phyloP scores from a whole-genome alignment of 768 basidiomycete species.

The Lyophyllum decastes region DNA sequence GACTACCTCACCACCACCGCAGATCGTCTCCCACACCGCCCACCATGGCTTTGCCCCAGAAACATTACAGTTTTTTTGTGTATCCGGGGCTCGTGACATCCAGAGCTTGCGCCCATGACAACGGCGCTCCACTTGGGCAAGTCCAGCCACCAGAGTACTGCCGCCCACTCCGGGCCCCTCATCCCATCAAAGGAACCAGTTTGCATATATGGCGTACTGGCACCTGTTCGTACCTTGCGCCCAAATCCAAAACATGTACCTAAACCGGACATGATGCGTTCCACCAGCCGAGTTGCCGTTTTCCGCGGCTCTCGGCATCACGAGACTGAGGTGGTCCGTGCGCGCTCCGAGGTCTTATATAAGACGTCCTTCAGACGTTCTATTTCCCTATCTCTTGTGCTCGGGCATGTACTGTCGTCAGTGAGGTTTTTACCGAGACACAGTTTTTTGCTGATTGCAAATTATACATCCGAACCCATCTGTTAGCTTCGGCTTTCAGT shows the following conservation, averaged over 20 bases:
- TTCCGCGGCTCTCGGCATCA: not conserved
- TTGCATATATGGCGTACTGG: too few relatives aligned
- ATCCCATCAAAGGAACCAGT: not conserved
- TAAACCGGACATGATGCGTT: not conserved
- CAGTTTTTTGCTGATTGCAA: constrained; percentile 97
- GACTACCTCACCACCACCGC: not conserved
- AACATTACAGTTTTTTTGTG: not conserved
- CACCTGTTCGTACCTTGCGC: not conserved
- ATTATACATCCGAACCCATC: constrained; percentile 97
- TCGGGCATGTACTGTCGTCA: constrained; percentile 94
- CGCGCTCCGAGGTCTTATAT: constrained; percentile 47
- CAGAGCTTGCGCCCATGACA: not conserved
- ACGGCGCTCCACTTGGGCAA: not conserved
- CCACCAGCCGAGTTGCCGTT: not conserved
- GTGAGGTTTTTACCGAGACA: constrained; percentile 96
- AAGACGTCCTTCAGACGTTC: constrained; percentile 16
- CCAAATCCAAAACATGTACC: not conserved
- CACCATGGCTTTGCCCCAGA: not conserved
- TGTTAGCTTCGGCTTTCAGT: constrained; percentile 84
- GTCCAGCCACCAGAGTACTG: not conserved
- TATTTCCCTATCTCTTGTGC: constrained; percentile 77
- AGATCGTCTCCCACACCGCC: not conserved
- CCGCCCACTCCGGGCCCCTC: not conserved
- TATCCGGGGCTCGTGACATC: not conserved
- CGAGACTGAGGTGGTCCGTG: constrained; percentile 51